A percentile compares a stretch with the other conserved stretches of the same genome.
These are phyloP conservation scores for Pseudogymnoascus sp. DNA, from an alignment of 2,329 filamentous ascomycete species.

Conservation along the genomic window DNA sequence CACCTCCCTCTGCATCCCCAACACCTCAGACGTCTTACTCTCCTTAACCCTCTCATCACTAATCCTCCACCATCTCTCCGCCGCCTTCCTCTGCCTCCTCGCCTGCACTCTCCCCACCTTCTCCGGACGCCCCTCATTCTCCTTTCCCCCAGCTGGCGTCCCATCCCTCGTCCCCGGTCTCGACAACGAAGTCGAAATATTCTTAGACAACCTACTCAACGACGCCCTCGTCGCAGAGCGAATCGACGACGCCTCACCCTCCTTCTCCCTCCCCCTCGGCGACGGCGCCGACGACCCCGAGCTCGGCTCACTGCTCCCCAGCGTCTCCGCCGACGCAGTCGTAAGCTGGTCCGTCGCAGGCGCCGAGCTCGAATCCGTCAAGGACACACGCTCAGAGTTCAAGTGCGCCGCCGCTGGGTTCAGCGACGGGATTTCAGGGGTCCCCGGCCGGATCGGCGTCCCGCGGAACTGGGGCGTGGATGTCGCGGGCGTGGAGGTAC, in stretches of 20 bases:
- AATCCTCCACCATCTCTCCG: constrained; percentile 91
- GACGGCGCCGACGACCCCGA: constrained; percentile 22
- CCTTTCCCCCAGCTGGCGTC: background rate
- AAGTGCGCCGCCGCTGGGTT: background rate
- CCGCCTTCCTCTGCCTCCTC: constrained; percentile 52
- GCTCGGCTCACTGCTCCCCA: background rate
- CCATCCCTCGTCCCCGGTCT: background rate
- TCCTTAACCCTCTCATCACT: constrained; percentile 96
- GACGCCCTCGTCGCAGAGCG: background rate
- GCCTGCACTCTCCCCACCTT: constrained; percentile 18
- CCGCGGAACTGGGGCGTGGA: constrained; percentile 29
- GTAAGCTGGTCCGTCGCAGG: background rate
- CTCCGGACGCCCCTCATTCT: constrained; percentile 25
- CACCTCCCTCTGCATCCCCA: constrained; percentile 91
- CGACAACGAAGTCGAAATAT: background rate
- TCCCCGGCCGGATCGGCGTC: background rate
- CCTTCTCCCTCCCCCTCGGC: constrained; percentile 17
- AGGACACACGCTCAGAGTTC: background rate
- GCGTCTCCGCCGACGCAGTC: background rate
- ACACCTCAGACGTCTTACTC: constrained; percentile 81
- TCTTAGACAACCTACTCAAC: background rate
- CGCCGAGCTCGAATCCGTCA: background rate
- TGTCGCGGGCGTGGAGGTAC: constrained; percentile 20
- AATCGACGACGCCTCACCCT: background rate
- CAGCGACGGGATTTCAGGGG: background rate